phyloP scores from a whole-genome alignment of 345 rosid species.

The Populus tremula region DNA sequence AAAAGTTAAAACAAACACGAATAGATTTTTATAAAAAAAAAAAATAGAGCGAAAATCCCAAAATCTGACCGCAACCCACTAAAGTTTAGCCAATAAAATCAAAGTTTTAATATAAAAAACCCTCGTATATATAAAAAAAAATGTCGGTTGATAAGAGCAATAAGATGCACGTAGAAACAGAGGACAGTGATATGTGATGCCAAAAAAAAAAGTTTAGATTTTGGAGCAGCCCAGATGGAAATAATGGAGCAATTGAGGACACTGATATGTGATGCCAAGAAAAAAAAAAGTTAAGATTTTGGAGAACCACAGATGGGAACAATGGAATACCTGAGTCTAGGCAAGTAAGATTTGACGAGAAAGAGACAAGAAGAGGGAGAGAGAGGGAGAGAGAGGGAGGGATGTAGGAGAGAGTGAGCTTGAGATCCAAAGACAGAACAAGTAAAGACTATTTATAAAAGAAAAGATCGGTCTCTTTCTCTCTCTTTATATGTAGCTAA shows the following conservation, averaged over 20 bases:
- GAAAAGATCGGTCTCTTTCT: neutral
- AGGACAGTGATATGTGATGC: neutral
- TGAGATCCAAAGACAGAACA: neutral
- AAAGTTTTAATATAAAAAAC: neutral
- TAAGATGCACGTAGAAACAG: neutral
- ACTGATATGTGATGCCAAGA: neutral
- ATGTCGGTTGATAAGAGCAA: neutral
- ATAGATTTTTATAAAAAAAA: neutral
- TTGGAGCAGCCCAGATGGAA: slow-evolving; percentile 15
- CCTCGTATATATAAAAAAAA: neutral
- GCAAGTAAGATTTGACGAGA: slow-evolving; percentile 7
- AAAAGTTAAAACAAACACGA: neutral
- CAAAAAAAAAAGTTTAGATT: neutral
- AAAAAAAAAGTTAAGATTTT: neutral
- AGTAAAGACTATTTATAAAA: neutral
- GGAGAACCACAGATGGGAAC: slow-evolving; percentile 11
- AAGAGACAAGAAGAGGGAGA: neutral
- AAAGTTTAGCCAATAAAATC: slow-evolving; percentile 1
- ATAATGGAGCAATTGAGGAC: neutral
- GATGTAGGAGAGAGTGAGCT: neutral
- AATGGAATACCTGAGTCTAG: slow-evolving; percentile 21
- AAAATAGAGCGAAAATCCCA: neutral
- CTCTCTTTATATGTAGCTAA: too few relatives aligned
- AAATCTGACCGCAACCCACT: slow-evolving; percentile 15
- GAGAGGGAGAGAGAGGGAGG: neutral